phyloP scores from a whole-genome alignment of 164 flowering plant species.

The Platanus orientalis region DNA sequence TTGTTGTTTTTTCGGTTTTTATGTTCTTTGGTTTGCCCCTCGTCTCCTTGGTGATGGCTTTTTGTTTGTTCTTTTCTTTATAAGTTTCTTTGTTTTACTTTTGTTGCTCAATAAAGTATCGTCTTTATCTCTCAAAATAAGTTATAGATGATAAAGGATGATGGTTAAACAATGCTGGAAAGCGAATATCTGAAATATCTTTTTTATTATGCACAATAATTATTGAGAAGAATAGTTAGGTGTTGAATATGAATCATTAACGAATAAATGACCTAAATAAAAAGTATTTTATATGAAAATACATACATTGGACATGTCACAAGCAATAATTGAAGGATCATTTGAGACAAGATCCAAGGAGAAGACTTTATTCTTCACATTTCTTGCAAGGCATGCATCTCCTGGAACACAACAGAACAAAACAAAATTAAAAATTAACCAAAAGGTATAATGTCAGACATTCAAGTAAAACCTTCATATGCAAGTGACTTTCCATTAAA shows the following conservation, averaged over 20 bases:
- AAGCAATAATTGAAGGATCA: constrained; percentile 88
- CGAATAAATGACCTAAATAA: neutral
- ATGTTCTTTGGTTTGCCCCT: too few species aligned
- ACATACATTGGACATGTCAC: constrained; percentile 95
- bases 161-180: neutral
- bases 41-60: too few species aligned
- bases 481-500: neutral
- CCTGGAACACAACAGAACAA: constrained; percentile 38
- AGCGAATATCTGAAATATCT: neutral
- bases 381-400: constrained; percentile 78
- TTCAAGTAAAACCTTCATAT: neutral
- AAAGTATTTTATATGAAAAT: neutral
- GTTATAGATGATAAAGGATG: neutral
- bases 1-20: too few species aligned
- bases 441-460: neutral
- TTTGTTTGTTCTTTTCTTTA: too few species aligned
- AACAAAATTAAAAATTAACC: neutral
- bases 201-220: neutral
- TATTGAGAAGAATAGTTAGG: neutral
- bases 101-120: too few species aligned
- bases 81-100: too few species aligned
- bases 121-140: neutral
- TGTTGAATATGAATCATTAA: neutral
- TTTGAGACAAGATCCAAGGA: constrained; percentile 87
- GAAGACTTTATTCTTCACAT: constrained; percentile 85